A percentile compares a stretch with the other conserved stretches of the same genome.
Evolutionary conservation across 75 land plant species (phyloP).

Genomic region (Chamaecyparis obtusa): DNA sequence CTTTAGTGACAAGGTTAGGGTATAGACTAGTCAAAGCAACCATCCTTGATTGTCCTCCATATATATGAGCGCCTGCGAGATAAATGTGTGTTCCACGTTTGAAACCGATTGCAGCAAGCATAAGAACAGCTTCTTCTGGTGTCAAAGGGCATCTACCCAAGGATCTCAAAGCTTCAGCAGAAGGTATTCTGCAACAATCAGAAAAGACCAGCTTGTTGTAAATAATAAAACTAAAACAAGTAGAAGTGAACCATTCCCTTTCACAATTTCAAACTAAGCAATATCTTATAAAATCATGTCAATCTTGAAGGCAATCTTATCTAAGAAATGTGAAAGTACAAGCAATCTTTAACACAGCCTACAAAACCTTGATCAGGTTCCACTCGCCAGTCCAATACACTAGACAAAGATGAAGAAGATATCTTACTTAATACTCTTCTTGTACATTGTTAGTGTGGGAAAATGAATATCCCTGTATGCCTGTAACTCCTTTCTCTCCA

Average conservation of each 20-base stretch:
- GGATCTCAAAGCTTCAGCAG: slow-evolving; percentile 53
- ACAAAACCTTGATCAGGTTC: not conserved
- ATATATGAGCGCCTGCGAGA: slow-evolving; percentile 88
- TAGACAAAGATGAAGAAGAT: not conserved
- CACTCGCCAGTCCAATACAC: slow-evolving; percentile 2
- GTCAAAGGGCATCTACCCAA: slow-evolving; percentile 89
- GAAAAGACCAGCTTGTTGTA: not conserved
- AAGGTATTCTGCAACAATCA: slow-evolving; percentile 54
- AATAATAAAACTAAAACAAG: not conserved
- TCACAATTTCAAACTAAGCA: not conserved
- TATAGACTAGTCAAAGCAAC: slow-evolving; percentile 63
- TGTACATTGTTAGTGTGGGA: slow-evolving; percentile 54
- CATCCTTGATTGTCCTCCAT: slow-evolving; percentile 84
- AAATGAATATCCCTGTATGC: slow-evolving; percentile 82
- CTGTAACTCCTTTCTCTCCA: slow-evolving; percentile 69
- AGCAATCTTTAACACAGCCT: not conserved
- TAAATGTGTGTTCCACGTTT: slow-evolving; percentile 82
- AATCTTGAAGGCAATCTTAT: not conserved
- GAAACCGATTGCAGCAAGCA: slow-evolving; percentile 96
- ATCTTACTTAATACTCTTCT: slow-evolving; percentile 63
- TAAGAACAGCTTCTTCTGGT: slow-evolving; percentile 90
- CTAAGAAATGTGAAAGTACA: not conserved
- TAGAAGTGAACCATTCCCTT: not conserved
- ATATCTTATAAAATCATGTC: not conserved
- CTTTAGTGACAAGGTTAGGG: slow-evolving; percentile 94